Base-by-base conservation (phyloP, 345 rosid genomes). In the Mercurialis annua region DNA sequence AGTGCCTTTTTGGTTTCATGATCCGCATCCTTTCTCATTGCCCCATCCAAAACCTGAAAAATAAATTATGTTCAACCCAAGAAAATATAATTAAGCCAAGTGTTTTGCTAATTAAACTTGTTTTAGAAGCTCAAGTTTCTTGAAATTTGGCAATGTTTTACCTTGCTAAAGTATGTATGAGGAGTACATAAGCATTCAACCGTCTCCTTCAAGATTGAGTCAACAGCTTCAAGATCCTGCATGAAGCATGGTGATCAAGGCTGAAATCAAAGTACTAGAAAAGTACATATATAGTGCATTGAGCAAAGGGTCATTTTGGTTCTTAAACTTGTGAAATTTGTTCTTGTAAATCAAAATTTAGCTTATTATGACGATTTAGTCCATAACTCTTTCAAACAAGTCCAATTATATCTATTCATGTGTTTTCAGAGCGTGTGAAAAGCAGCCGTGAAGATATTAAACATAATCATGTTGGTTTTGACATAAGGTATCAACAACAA, bases 141-240 rank as follows among this genome's bases (percentile, higher is more conserved):
- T 21, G 12, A 15, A 10, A 42, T 17, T 34, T 21, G 30, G 27
- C n/a, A 33, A 0, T 16, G 15, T 48, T 74, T 38, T 71, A 86
- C 97, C 92, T 80, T 83, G 86, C 88, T 70, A 81, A 89, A 91
- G 58, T 89, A 87, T 62, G 76, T 26, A 23, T 72, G 79, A 21
- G 96, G 95, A 15, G 79, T 81, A 54, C 85, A 78, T 52, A 94
- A 66, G 79, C 98, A 87, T 63, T 82, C 76, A 70, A 91, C 78
- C 7, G 88, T 76, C 24, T 76, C 81, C 54, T 75, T 78, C 46
- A 91, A 70, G 26, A 83, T 74, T 20, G 68, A 66, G 51, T 77
- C 81, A 47, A 18, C 27, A 44, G 50, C 75, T 30, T 51, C 76
- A 62, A 80, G 78, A 81, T 82, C 93, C 99, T 94, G 43, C 71